Base-by-base conservation (phyloP, 1,284 basidiomycete genomes). In the Moesziomyces sp. region DNA sequence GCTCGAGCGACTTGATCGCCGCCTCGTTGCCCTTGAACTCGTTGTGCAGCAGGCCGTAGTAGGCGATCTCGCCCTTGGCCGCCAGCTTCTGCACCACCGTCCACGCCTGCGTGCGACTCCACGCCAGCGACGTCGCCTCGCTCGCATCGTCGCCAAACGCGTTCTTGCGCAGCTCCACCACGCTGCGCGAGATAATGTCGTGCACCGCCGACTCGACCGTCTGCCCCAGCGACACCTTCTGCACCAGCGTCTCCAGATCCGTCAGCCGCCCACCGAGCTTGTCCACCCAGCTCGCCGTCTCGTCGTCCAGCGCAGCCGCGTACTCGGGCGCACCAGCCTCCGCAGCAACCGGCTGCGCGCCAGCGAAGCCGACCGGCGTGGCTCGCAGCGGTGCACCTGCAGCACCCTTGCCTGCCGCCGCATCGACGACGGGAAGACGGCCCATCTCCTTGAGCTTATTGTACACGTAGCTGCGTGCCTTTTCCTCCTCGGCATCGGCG, bases 1-100 rank as follows among this genome's bases (percentile, higher is more conserved):
- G 91, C 82, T 97, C 96, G 89, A 99, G 90, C 26, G 88, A 89
- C 71, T 93, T 89, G 67, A 99, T 83, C 5, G 92, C 88, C 14
- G 86, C 86, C 81, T 97, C 94, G 77, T 94, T 91, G 19, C 92
- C 93, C 84, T 94, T 97, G 89, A 97, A 98, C 1, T 93, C 92
- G 55, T 93, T 91, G 60, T 92, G 85, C 56, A 99, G 86, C 10
- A 93, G 86, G 43, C 93, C 90, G 63, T 93, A 90, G 84, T 97
- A 98, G 11, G 91, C 54, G 18, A 92, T 91, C 87, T 96, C 92
- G 18, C 88, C 85, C 49, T 88, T 86, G 65, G 88, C 87, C 0
- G 93, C 88, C 21, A 99, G 87, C 30, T 88, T 86, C 76, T 90
- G 91, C 63, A 98, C 87, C 9, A 99, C 86, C 30, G 87, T 88